Percentiles rank a stretch among this genome's conserved stretches.
These are phyloP conservation scores for Colletotrichum lentis DNA, from an alignment of 2,329 filamentous ascomycete genomes.

Conservation along the genomic window DNA sequence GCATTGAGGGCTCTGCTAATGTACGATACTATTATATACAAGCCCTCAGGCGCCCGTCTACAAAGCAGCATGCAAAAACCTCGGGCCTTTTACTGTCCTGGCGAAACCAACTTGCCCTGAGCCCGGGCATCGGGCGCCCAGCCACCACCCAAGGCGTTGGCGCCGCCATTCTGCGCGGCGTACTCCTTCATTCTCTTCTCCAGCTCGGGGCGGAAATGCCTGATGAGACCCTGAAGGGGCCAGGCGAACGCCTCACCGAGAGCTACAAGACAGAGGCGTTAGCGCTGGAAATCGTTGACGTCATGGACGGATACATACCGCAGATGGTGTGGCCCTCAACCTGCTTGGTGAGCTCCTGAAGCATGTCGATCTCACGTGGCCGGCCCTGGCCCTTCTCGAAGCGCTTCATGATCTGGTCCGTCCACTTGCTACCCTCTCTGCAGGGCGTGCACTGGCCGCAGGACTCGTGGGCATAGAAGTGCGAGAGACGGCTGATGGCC, in stretches of 20 bases:
- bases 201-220: slow-evolving; percentile 96
- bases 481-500: slow-evolving; percentile 88
- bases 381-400: slow-evolving; percentile 92
- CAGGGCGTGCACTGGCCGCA: slow-evolving; percentile 99
- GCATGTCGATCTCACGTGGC: slow-evolving; percentile 96
- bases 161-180: slow-evolving; percentile 74
- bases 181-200: slow-evolving; percentile 90
- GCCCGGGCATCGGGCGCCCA: slow-evolving; percentile 79
- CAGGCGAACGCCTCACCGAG: slow-evolving; percentile 97
- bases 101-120: slow-evolving; percentile 85
- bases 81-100: slow-evolving; percentile 77
- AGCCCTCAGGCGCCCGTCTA: slow-evolving; percentile 37
- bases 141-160: slow-evolving; percentile 79
- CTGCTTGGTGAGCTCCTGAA: slow-evolving; percentile 98
- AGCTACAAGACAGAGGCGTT: slow-evolving; percentile 58
- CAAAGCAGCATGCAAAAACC: slow-evolving; percentile 28
- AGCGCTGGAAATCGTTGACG: slow-evolving; percentile 38
- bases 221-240: slow-evolving; percentile 97
- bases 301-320: slow-evolving; percentile 63
- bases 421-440: slow-evolving; percentile 99
- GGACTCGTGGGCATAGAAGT: slow-evolving; percentile 98
- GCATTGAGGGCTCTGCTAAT: slow-evolving; percentile 38
- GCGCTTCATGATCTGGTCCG: slow-evolving; percentile 96
- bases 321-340: slow-evolving; percentile 99
- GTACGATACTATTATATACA: slow-evolving; percentile 41